Evolutionary conservation across 2,329 filamentous ascomycete species (phyloP).

Genomic region (Westerdykella ornata): DNA sequence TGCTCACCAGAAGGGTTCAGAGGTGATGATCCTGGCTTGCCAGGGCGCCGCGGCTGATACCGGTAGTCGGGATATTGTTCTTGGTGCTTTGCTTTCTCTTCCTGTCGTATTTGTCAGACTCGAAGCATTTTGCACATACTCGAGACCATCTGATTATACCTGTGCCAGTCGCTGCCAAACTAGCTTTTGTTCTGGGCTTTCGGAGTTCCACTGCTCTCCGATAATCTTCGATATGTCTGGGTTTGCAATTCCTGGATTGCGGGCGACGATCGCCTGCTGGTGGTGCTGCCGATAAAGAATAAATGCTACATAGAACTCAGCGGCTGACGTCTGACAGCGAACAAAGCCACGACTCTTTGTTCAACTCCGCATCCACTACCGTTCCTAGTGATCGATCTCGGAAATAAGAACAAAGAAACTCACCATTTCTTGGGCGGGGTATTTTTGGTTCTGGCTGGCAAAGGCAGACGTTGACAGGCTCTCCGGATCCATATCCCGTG

Average conservation of each 20-base stretch:
- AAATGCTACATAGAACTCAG: conserved; percentile 61
- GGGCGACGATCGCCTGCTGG: conserved; percentile 71
- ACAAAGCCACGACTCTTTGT: conserved; percentile 32
- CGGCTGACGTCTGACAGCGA: conserved; percentile 14
- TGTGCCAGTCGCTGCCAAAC: conserved; percentile 87
- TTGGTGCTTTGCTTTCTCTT: conserved; percentile 86
- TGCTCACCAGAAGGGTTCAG: conserved; percentile 27
- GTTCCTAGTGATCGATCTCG: conserved; percentile 2
- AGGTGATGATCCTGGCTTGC: conserved; percentile 36
- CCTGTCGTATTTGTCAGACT: conserved; percentile 38
- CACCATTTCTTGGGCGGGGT: conserved; percentile 64
- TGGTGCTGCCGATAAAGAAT: conserved; percentile 95
- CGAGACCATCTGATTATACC: conserved; percentile 40
- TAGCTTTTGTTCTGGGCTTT: conserved; percentile 66
- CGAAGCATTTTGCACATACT: neutral
- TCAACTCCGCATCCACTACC: conserved; percentile 2
- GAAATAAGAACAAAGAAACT: conserved; percentile 30
- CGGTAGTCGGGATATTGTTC: conserved; percentile 89
- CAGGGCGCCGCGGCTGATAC: conserved; percentile 68
- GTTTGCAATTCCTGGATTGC: conserved; percentile 85
- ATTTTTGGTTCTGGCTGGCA: conserved; percentile 67
- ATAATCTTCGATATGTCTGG: conserved; percentile 98
- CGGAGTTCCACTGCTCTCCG: conserved; percentile 80
- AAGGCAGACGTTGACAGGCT: conserved; percentile 46
- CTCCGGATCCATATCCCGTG: too few relatives aligned